Base-by-base conservation (phyloP, 2,329 filamentous ascomycete species). In the Aspergillus jensenii region DNA sequence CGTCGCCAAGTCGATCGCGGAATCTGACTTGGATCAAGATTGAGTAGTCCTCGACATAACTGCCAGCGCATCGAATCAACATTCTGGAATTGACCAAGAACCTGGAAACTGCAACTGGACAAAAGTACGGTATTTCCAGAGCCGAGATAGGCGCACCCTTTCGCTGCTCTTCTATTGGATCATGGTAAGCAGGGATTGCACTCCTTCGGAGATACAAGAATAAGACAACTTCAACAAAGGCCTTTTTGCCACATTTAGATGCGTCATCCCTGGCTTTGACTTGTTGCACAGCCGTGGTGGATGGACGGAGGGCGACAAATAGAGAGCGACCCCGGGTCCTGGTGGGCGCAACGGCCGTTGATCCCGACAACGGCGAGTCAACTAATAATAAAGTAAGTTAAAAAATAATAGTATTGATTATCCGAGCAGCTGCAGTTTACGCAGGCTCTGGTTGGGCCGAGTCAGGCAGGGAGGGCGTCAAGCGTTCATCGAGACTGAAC, bases 391-490 rank as follows among this genome's bases (percentile, higher is more conserved):
- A 37, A 37, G 35, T n/a, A 15, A 14, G 6, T 37, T n/a, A 15
- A 14, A 15, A n/a, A n/a, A 37, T 37, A 35, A 8, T 35, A 37
- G 15, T n/a, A 31, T 17, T 35, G 27, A 35, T 35, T 48, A 37
- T 31, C 35, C 31, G 46, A 37, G 25, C 11, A 35, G 19, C 14
- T 45, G 27, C 31, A 39, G 40, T 25, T 46, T 19, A 25, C 6
- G 33, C 4, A n/a, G 31, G 27, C 45, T 46, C 31, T 46, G 51
- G 51, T 53, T 53, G 51, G 51, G 9, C 35, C 41, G 6, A 12
- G 19, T 14, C 23, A 46, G 25, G 25, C 39, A 52, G 40, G 41
- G 50, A 44, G 40, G 51, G 51, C 31, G 51, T 53, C 51, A 53
- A 53, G 41, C 31, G 51, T 43, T 45, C 19, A 11, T 46, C 51